These are phyloP conservation scores for Eucalyptus viminalis DNA, from an alignment of 345 rosid species.

Conservation along the genomic window DNA sequence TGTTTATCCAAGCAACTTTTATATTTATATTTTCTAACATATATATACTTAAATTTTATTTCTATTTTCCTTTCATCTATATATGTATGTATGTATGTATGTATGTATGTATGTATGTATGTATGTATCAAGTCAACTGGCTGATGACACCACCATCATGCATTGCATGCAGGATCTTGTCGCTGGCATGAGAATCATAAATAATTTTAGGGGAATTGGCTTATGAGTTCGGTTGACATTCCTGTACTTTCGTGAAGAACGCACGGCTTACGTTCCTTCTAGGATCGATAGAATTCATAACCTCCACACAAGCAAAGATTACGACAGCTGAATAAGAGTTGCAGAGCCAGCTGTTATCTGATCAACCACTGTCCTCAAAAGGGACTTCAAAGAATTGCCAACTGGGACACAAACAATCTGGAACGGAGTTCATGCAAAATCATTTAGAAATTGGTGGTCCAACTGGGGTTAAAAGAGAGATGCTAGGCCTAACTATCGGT, in stretches of 20 bases:
- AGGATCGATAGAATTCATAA: neutral
- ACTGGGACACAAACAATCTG: neutral
- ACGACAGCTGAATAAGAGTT: neutral
- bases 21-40: neutral
- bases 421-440: neutral
- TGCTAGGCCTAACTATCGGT: neutral
- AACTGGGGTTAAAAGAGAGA: neutral
- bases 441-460: neutral
- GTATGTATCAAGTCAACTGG: neutral
- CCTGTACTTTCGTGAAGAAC: neutral
- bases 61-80: neutral
- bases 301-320: neutral
- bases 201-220: neutral
- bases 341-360: neutral
- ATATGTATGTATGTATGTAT: neutral
- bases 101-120: no score
- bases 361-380: neutral
- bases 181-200: neutral
- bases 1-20: neutral
- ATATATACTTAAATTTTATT: neutral
- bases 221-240: neutral
- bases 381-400: neutral
- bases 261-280: neutral
- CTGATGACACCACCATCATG: neutral
- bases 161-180: neutral